Percentiles rank a stretch among this genome's conserved stretches.
These are phyloP conservation scores for Termitomyces sp. DNA, from an alignment of 1,284 basidiomycete genomes.

Conservation along the genomic window DNA sequence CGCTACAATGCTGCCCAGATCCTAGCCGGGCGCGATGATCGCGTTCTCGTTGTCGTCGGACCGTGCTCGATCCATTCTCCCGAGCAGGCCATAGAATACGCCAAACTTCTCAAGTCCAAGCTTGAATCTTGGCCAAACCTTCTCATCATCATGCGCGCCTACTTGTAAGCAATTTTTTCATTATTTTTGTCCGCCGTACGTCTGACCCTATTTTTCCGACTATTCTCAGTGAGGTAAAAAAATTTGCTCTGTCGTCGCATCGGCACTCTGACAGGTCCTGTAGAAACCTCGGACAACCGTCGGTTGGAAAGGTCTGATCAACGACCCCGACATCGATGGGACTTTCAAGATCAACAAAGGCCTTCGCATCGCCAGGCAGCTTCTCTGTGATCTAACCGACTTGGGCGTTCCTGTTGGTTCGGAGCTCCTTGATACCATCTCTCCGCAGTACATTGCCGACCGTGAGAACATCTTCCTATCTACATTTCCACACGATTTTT, in stretches of 20 bases:
- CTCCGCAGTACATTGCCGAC: slow-evolving; percentile 78
- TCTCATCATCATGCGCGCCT: slow-evolving; percentile 92
- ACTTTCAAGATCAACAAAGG: slow-evolving; percentile 98
- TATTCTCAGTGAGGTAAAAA: slow-evolving; percentile 42
- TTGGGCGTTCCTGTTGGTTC: slow-evolving; percentile 90
- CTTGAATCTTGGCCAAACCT: slow-evolving; percentile 72
- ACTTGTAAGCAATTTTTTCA: slow-evolving; percentile 65
- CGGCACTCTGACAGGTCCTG: slow-evolving; percentile 9
- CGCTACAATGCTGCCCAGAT: slow-evolving; percentile 76
- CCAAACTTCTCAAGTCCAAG: slow-evolving; percentile 67
- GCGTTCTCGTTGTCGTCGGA: slow-evolving; percentile 87
- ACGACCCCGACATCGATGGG: slow-evolving; percentile 90
- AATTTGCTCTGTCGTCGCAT: background rate
- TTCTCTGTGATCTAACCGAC: slow-evolving; percentile 87
- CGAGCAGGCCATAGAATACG: slow-evolving; percentile 89
- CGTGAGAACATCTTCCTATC: slow-evolving; percentile 30
- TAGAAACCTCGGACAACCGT: slow-evolving; percentile 87
- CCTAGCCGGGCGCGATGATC: slow-evolving; percentile 79
- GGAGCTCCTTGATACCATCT: slow-evolving; percentile 93
- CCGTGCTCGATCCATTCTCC: slow-evolving; percentile 95
- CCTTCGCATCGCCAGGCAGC: slow-evolving; percentile 78
- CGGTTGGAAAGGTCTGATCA: slow-evolving; percentile 86
- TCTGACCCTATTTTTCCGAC: slow-evolving; percentile 8
- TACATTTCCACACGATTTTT: background rate
- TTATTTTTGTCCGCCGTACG: background rate